These are phyloP conservation scores for Pleurotus sapidus DNA, from an alignment of 768 basidiomycete genomes.

Conservation along the genomic window DNA sequence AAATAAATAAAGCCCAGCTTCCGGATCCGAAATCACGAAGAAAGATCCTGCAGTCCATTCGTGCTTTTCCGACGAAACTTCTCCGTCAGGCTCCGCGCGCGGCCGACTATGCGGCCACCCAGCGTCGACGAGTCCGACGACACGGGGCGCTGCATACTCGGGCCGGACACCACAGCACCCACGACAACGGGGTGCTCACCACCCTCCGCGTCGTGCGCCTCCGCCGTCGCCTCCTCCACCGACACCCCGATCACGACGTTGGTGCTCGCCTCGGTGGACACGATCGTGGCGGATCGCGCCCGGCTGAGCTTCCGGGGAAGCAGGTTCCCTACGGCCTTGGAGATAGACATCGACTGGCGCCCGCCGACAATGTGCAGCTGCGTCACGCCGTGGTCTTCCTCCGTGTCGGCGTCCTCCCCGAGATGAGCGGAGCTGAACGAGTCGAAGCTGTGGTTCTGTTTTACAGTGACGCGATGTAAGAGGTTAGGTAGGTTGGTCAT, in stretches of 20 bases:
- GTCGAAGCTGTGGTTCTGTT: conserved; percentile 2
- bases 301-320: conserved; percentile 8
- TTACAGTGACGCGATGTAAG: neutral
- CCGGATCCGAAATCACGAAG: neutral
- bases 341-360: neutral
- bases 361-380: conserved; percentile 1
- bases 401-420: neutral
- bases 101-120: neutral
- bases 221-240: conserved; percentile 6
- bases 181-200: neutral
- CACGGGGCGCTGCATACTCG: neutral
- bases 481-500: neutral
- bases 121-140: neutral
- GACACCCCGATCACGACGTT: conserved; percentile 9
- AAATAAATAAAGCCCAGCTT: no score
- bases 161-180: conserved; percentile 3
- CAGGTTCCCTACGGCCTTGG: conserved; percentile 7
- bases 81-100: conserved; percentile 7
- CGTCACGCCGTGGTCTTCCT: conserved; percentile 4
- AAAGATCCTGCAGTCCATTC: no score
- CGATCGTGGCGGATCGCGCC: neutral
- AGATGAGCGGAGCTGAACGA: conserved; percentile 5
- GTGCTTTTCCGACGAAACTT: conserved; percentile 8
- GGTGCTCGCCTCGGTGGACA: neutral
- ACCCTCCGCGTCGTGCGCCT: neutral